These are phyloP conservation scores for Aspergillaceae sp. DNA, from an alignment of 2,329 filamentous ascomycete species.

Conservation along the genomic window DNA sequence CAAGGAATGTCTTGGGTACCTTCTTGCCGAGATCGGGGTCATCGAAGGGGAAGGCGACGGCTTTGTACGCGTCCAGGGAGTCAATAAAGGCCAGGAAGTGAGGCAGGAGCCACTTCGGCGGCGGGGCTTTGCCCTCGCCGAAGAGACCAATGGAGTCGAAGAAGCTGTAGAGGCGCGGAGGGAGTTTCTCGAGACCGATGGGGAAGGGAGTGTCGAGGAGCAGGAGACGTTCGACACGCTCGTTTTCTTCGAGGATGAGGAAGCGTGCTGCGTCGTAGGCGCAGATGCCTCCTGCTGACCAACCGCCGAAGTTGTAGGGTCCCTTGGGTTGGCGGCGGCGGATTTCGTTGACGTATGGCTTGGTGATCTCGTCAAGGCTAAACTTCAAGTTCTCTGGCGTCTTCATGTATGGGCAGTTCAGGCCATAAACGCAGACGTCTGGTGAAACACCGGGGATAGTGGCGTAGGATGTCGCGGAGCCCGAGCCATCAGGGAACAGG, in stretches of 20 bases:
- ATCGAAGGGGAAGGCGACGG: constrained; percentile 20
- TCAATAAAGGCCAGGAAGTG: constrained; percentile 46
- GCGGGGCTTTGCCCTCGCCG: constrained; percentile 35
- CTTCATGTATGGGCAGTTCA: constrained; percentile 39
- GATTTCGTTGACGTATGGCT: constrained; percentile 37
- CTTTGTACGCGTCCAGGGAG: constrained; percentile 38
- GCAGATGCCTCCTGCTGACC: constrained; percentile 69
- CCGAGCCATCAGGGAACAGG: constrained; percentile 40
- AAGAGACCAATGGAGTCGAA: constrained; percentile 42
- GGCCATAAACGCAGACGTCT: constrained; percentile 36
- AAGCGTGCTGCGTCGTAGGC: constrained; percentile 59
- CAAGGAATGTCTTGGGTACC: constrained; percentile 34
- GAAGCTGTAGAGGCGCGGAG: constrained; percentile 44
- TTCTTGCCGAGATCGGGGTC: constrained; percentile 20
- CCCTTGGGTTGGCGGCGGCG: constrained; percentile 40
- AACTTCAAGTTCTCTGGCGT: constrained; percentile 29
- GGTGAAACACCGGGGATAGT: constrained; percentile 33
- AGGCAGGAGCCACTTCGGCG: constrained; percentile 43
- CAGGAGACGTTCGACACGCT: constrained; percentile 52
- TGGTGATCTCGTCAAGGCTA: constrained; percentile 28
- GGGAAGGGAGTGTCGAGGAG: constrained; percentile 61
- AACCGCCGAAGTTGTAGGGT: constrained; percentile 61
- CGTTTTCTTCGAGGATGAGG: constrained; percentile 46
- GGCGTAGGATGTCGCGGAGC: constrained; percentile 40
- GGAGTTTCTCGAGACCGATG: constrained; percentile 59